Conservation (phyloP, 257 asterid genomes). For the Solanum boliviense region DNA sequence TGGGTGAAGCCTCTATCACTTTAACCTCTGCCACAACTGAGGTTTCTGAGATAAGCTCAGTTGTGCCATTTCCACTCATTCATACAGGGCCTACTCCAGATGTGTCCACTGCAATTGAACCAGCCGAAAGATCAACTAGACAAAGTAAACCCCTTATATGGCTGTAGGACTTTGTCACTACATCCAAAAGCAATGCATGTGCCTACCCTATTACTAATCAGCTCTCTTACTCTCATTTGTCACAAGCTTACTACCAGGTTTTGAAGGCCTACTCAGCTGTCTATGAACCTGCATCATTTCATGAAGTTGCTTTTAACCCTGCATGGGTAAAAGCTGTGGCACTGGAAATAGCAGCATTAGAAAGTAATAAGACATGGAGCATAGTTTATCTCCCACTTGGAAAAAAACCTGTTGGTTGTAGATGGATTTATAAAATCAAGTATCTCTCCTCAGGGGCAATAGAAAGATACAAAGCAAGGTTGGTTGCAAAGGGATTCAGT, state of each 20-base stretch:
- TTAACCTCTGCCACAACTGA: not conserved
- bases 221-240: not conserved
- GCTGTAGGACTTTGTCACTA: not conserved
- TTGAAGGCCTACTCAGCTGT: not conserved
- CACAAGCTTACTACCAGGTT: fast-evolving
- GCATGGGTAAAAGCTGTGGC: not conserved
- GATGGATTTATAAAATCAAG: not conserved
- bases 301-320: not conserved
- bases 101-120: not conserved
- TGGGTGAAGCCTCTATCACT: not conserved
- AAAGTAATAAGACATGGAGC: not conserved
- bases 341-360: not conserved
- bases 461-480: not conserved
- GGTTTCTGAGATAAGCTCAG: too few relatives aligned
- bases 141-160: not conserved
- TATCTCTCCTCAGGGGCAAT: not conserved
- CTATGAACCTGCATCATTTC: not conserved
- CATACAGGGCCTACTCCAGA: too few relatives aligned
- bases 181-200: not conserved
- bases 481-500: not conserved
- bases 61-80: not conserved
- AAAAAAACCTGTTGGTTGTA: not conserved
- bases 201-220: not conserved
- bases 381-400: not conserved
- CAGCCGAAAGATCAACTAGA: not conserved